phyloP scores from a whole-genome alignment of 768 basidiomycete genomes.

The Trametes maxima region DNA sequence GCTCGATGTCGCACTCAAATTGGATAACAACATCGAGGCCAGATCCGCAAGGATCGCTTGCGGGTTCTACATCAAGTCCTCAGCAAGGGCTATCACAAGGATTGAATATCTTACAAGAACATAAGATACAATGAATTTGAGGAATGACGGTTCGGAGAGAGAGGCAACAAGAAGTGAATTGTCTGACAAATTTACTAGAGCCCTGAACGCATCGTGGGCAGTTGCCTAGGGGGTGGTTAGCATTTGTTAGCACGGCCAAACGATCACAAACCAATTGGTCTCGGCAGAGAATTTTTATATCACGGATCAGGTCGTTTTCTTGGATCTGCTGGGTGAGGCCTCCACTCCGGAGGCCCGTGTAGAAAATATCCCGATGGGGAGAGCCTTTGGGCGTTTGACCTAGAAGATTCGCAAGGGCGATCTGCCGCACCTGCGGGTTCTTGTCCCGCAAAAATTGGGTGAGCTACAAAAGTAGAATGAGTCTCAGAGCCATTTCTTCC shows the following conservation, averaged over 20 bases:
- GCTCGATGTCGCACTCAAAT: constrained; percentile 75
- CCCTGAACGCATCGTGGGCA: constrained; percentile 94
- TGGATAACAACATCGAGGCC: constrained; percentile 97
- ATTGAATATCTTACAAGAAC: constrained; percentile 67
- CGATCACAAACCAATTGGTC: constrained; percentile 71
- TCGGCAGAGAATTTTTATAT: constrained; percentile 84
- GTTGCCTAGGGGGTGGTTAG: constrained; percentile 56
- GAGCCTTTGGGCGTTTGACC: constrained; percentile 76
- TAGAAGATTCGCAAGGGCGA: constrained; percentile 83
- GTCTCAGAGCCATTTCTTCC: not conserved
- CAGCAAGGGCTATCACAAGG: not conserved
- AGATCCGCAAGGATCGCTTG: constrained; percentile 90
- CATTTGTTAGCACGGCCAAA: constrained; percentile 19
- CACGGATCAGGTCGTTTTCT: constrained; percentile 71
- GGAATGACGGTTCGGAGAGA: constrained; percentile 72
- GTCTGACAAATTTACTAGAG: constrained; percentile 92
- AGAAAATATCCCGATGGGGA: constrained; percentile 75
- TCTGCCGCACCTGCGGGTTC: constrained; percentile 85
- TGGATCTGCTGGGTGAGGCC: constrained; percentile 54
- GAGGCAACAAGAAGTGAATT: constrained; percentile 65
- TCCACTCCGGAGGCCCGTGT: constrained; percentile 57
- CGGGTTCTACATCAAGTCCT: constrained; percentile 62
- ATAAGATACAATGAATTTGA: constrained; percentile 85
- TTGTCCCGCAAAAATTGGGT: constrained; percentile 82
- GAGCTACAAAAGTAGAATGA: constrained; percentile 48